A percentile compares a stretch with the other conserved stretches of the same genome.
phyloP scores from a whole-genome alignment of 805 yeast species.

The Ogataea trehaloabstinens region DNA sequence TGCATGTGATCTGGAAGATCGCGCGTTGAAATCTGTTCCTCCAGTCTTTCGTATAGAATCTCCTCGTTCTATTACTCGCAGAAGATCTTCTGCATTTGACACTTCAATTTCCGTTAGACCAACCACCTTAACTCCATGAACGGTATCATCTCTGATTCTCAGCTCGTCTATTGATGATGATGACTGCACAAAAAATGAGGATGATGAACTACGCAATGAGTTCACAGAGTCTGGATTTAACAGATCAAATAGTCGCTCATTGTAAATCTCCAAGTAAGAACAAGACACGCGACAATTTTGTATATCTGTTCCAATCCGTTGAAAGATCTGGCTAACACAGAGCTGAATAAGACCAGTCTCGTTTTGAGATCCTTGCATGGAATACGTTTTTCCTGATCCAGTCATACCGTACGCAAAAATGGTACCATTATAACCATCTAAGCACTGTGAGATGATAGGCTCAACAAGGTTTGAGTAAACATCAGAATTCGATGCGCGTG shows the following conservation, averaged over 20 bases:
- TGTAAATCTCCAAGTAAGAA: conserved; percentile 83
- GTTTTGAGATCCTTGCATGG: conserved; percentile 69
- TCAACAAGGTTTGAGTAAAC: conserved; percentile 60
- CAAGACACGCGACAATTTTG: conserved; percentile 48
- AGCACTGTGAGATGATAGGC: conserved; percentile 51
- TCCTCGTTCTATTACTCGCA: conserved; percentile 61
- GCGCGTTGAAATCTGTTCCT: conserved; percentile 83
- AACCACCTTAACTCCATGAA: conserved; percentile 67
- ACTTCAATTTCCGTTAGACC: conserved; percentile 70
- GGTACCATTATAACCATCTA: conserved; percentile 81
- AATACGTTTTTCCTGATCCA: conserved; percentile 86
- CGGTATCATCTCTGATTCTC: conserved; percentile 73
- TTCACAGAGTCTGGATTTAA: conserved; percentile 41
- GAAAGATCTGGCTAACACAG: conserved; percentile 61
- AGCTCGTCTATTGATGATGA: conserved; percentile 45
- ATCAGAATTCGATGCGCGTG: conserved; percentile 48
- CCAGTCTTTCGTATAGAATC: conserved; percentile 76
- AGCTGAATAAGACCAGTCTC: conserved; percentile 73
- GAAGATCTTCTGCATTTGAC: conserved; percentile 54
- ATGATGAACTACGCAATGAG: conserved; percentile 11
- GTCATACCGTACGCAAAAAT: conserved; percentile 95
- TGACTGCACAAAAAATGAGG: conserved; percentile 7
- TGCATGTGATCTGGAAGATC: conserved; percentile 91
- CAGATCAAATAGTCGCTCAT: conserved; percentile 81
- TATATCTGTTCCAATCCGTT: conserved; percentile 36